Conservation (phyloP, 2,329 filamentous ascomycete species). For the Sarocladium brachiariae region DNA sequence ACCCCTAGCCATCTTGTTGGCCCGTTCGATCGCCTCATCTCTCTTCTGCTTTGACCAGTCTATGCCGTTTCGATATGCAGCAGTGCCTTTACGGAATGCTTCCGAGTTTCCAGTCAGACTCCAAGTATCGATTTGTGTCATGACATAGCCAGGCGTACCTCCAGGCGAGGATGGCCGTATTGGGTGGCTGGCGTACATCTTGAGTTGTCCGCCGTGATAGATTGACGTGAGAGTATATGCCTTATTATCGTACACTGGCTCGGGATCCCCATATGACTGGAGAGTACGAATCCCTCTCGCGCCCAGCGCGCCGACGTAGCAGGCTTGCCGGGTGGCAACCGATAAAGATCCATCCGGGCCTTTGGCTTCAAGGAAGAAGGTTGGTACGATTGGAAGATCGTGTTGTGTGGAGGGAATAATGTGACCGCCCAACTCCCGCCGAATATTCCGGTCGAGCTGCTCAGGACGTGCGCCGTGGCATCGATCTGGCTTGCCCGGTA, state of each 20-base stretch:
- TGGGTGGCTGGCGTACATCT: slow-evolving; percentile 28
- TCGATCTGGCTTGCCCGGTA: no score
- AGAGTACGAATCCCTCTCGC: slow-evolving; percentile 27
- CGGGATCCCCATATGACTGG: slow-evolving; percentile 22
- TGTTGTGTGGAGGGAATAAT: neutral
- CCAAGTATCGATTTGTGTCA: slow-evolving; percentile 20
- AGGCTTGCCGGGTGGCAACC: slow-evolving; percentile 19
- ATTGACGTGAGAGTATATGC: slow-evolving; percentile 30
- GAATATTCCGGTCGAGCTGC: slow-evolving; percentile 19
- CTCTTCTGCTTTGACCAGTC: slow-evolving; percentile 32
- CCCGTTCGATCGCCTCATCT: slow-evolving; percentile 25
- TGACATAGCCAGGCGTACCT: slow-evolving; percentile 29
- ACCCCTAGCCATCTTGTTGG: slow-evolving; percentile 16
- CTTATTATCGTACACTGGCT: slow-evolving; percentile 28
- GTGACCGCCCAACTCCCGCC: slow-evolving; percentile 19
- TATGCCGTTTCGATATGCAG: slow-evolving; percentile 32
- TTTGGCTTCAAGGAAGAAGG: neutral
- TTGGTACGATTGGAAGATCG: neutral
- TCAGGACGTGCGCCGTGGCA: slow-evolving; percentile 22
- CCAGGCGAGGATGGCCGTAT: slow-evolving; percentile 21
- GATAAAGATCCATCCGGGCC: neutral
- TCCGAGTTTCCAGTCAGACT: slow-evolving; percentile 21
- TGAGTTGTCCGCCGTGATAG: slow-evolving; percentile 29
- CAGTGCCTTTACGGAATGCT: slow-evolving; percentile 26
- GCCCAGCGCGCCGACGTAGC: slow-evolving; percentile 29